These are phyloP conservation scores for Malus fusca DNA, from an alignment of 306 rosid genomes.

Conservation along the genomic window DNA sequence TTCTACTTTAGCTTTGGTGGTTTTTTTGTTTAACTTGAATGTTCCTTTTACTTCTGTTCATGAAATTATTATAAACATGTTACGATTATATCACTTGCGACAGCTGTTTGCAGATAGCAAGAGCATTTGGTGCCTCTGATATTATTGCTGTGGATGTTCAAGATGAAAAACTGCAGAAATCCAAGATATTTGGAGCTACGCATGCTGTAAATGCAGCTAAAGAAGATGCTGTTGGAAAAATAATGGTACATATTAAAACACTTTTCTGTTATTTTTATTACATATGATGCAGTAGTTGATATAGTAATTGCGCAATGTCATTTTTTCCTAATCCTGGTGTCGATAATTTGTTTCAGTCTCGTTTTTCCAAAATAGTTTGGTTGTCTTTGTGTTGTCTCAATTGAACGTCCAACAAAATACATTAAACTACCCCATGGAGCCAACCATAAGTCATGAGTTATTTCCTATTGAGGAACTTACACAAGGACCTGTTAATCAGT, in stretches of 20 bases:
- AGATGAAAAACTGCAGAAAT: conserved; percentile 81
- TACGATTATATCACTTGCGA: conserved; percentile 22
- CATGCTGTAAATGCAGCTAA: conserved; percentile 65
- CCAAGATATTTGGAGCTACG: conserved; percentile 82
- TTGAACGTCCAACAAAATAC: background rate
- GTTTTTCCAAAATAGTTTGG: background rate
- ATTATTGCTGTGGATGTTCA: conserved; percentile 87
- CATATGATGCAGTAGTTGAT: background rate
- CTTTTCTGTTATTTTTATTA: background rate
- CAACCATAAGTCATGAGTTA: background rate
- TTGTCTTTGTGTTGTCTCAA: background rate
- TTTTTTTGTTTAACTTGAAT: background rate
- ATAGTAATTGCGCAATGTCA: background rate
- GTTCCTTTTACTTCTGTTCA: background rate
- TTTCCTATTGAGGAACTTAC: background rate
- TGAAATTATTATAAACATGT: background rate
- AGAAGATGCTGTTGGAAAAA: conserved; percentile 77
- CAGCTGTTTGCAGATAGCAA: conserved; percentile 99
- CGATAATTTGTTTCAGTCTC: background rate
- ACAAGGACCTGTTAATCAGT: background rate
- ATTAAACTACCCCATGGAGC: background rate
- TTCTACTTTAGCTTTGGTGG: background rate
- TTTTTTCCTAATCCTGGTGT: background rate
- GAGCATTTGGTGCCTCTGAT: conserved; percentile 94
- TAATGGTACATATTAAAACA: conserved; percentile 41